These are phyloP conservation scores for Arthrobotrys entomopaga DNA, from an alignment of 2,329 filamentous ascomycete species.

Conservation along the genomic window DNA sequence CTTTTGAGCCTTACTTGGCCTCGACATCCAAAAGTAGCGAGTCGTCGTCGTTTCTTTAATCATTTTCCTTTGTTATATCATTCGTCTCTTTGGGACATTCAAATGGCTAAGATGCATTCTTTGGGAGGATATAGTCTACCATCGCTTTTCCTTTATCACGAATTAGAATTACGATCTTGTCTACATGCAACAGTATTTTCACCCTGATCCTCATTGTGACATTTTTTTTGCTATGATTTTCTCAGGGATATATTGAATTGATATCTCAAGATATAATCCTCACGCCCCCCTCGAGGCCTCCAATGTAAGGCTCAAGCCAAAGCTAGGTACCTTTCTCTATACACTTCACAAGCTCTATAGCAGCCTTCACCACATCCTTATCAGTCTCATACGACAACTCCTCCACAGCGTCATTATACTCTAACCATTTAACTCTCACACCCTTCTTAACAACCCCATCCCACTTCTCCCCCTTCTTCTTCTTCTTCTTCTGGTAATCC, in stretches of 20 bases:
- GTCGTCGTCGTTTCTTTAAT: not conserved
- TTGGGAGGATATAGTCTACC: no score
- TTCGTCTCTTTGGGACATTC: no score
- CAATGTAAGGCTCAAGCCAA: no score
- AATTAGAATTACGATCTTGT: no score
- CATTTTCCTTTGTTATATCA: not conserved
- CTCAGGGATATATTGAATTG: no score
- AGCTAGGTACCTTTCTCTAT: not conserved
- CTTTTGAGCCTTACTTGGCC: not conserved
- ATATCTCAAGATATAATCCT: no score
- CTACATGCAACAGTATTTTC: no score
- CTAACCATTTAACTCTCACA: conserved; percentile 22
- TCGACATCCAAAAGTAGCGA: conserved; percentile 3
- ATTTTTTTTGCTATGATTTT: no score
- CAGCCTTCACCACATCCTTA: conserved; percentile 16
- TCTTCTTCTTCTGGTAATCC: conserved; percentile 28
- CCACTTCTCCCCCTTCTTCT: conserved; percentile 17
- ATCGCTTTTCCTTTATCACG: no score
- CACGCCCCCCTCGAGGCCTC: no score
- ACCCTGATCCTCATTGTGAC: no score
- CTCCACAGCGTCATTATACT: conserved; percentile 25
- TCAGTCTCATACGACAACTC: conserved; percentile 32
- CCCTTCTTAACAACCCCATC: conserved; percentile 18
- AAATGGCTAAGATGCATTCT: no score
- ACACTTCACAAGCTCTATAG: conserved; percentile 17